Evolutionary conservation across 2,329 filamentous ascomycete species (phyloP).

Genomic region (Leptographium radiaticola): DNA sequence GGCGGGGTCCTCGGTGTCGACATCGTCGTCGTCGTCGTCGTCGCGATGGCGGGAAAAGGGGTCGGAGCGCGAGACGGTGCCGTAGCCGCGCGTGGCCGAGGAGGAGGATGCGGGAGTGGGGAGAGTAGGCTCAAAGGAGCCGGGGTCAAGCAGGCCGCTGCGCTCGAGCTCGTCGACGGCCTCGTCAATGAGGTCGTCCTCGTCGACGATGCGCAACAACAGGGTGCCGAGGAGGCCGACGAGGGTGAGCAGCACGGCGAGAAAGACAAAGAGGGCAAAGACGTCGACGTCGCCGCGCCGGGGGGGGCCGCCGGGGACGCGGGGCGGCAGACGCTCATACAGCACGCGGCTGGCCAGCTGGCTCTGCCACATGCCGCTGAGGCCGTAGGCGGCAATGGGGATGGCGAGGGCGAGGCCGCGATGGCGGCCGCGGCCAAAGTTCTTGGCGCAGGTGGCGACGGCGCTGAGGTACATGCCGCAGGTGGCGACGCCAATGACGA

Average conservation of each 20-base stretch:
- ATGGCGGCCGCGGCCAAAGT: conserved; percentile 81
- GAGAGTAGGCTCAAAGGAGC: conserved; percentile 47
- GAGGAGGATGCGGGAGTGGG: not conserved
- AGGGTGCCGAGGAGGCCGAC: conserved; percentile 65
- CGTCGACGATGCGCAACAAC: conserved; percentile 65
- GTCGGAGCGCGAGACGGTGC: conserved; percentile 7
- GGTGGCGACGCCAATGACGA: conserved; percentile 70
- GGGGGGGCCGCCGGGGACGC: conserved; percentile 19
- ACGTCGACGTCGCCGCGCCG: conserved; percentile 54
- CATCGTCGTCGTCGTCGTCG: conserved; percentile 7
- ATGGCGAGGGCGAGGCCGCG: conserved; percentile 79
- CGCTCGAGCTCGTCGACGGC: conserved; percentile 84
- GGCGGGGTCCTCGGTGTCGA: conserved; percentile 4
- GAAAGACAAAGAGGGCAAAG: conserved; percentile 77
- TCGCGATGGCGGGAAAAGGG: conserved; percentile 1
- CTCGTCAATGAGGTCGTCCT: conserved; percentile 77
- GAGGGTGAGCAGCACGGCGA: conserved; percentile 55
- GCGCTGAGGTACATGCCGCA: conserved; percentile 80
- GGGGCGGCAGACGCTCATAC: conserved; percentile 48
- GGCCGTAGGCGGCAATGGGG: conserved; percentile 82
- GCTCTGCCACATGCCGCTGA: conserved; percentile 93
- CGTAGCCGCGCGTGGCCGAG: conserved; percentile 9
- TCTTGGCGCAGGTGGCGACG: conserved; percentile 95
- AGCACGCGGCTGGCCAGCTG: conserved; percentile 73
- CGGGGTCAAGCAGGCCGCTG: conserved; percentile 68